A percentile compares a stretch with the other conserved stretches of the same genome.
Conservation (phyloP, 2,329 filamentous ascomycete species). For the Xylaria sp. region DNA sequence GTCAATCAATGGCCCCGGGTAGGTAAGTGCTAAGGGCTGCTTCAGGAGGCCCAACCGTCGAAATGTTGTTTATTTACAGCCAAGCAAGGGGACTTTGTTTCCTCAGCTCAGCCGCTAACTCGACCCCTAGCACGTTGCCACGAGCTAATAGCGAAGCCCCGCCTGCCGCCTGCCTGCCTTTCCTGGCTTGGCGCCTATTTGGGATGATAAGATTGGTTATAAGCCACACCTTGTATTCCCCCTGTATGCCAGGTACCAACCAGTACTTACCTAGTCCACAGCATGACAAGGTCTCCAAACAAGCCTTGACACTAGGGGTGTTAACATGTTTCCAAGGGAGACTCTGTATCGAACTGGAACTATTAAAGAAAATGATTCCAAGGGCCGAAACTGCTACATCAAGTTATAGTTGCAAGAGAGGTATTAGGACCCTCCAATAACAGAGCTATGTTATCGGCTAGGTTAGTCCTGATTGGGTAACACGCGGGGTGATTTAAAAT, state of each 20-base stretch:
- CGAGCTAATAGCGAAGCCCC: conserved; percentile 31
- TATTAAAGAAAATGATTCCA: not conserved
- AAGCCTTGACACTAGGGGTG: not conserved
- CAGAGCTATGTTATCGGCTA: not conserved
- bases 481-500: conserved; percentile 26
- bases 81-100: conserved; percentile 22
- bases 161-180: conserved; percentile 19
- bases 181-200: conserved; percentile 23
- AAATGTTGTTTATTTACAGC: conserved; percentile 50
- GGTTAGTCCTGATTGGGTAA: conserved; percentile 30
- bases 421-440: not conserved
- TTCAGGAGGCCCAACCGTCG: conserved; percentile 35
- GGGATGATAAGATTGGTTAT: conserved; percentile 15
- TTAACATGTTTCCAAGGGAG: not conserved
- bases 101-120: conserved; percentile 28
- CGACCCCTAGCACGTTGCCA: conserved; percentile 35
- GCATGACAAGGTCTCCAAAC: not conserved
- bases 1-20: conserved; percentile 12
- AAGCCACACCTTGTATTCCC: not conserved
- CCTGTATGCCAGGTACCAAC: conserved; percentile 9
- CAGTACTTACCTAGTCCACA: not conserved
- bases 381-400: not conserved
- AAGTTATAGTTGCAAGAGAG: not conserved
- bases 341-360: not conserved
- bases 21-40: conserved; percentile 31